Evolutionary conservation across 768 basidiomycete species (phyloP), one percentile per base, ranked within the genome.

Genomic region (Pleurotus tuber-regium): DNA sequence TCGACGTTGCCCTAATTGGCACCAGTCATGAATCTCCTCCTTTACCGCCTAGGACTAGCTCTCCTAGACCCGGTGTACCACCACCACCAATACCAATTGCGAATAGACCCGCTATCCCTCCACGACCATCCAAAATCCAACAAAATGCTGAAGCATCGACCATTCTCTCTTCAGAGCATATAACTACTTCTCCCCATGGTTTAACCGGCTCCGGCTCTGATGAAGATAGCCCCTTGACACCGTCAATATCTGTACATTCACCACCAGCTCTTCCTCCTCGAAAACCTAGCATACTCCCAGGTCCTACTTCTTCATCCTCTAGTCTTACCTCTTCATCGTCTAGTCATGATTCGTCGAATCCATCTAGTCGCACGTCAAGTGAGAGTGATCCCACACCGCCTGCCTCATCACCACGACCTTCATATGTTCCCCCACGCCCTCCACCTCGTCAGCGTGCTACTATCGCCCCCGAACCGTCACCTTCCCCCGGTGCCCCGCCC

Each of bases 341-440:
- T 14, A 26, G 46, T 19, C 19, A 33, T 11, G 46, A 48, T 24
- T 33, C 56, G 58, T 64, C 70, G 23, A 63, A 60, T 49, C 66
- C 69, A 54, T 70, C 74, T 16, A 74, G 73, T 53, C 64, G 66
- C 41, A 67, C 63, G 14, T 74, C 72, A n/a, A 71, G 66, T 31
- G 72, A 74, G 50, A 67, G 64, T 38, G 68, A 72, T 31, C 16
- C 35, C 38, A 21, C 43, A 14, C 40, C 26, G 18, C 50, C 43
- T 14, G 43, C 58, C 39, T 51, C 66, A 31, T 25, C 52, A 44
- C 36, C 67, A 25, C 55, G 54, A 16, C 50, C 56, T 10, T 29
- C 44, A 19, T 51, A 54, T 10, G 57, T 63, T 18, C 67, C 63
- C 38, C 67, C 66, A 16, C 64, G 66, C 6, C 70, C 73, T 26